A percentile compares a stretch with the other conserved stretches of the same genome.
These are phyloP conservation scores for Hysterium pulicare DNA, from an alignment of 2,329 filamentous ascomycete genomes.

Conservation along the genomic window DNA sequence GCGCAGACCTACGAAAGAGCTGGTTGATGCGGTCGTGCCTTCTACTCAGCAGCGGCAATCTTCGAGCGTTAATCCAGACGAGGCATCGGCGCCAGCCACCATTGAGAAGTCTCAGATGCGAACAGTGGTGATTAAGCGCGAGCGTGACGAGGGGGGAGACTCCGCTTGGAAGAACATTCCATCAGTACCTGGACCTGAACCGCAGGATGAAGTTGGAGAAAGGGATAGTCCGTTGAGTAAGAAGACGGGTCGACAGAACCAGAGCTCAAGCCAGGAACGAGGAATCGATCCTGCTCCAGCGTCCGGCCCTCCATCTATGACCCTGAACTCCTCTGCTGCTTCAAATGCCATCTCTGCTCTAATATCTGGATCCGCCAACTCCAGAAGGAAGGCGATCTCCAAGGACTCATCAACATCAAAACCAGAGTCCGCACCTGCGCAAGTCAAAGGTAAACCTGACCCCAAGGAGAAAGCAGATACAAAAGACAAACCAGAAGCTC, in stretches of 20 bases:
- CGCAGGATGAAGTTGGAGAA: conserved; percentile 25
- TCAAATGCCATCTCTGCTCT: conserved; percentile 33
- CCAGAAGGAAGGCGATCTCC: conserved; percentile 19
- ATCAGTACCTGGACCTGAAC: conserved; percentile 7
- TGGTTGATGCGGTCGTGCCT: conserved; percentile 43
- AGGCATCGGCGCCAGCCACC: conserved; percentile 21
- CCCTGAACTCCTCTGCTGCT: conserved; percentile 23
- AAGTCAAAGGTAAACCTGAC: no score
- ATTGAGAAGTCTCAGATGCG: conserved; percentile 12
- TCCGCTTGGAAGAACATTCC: conserved; percentile 28
- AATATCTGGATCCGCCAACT: conserved; percentile 26
- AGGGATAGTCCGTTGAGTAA: conserved; percentile 35
- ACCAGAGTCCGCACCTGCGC: no score
- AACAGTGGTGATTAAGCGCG: conserved; percentile 23
- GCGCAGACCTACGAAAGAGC: conserved; percentile 46
- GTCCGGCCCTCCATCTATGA: conserved; percentile 11
- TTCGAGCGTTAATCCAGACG: conserved; percentile 10
- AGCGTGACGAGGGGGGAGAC: conserved; percentile 16
- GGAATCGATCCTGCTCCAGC: conserved; percentile 1
- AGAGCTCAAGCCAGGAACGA: conserved; percentile 3
- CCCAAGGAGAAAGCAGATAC: no score
- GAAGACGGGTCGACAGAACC: conserved; percentile 23
- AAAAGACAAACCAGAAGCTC: conserved; percentile 5
- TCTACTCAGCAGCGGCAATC: conserved; percentile 10
- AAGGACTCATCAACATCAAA: background rate